Evolutionary conservation across 2,329 filamentous ascomycete genomes (phyloP).

Genomic region (Diaporthe citrichinensis): DNA sequence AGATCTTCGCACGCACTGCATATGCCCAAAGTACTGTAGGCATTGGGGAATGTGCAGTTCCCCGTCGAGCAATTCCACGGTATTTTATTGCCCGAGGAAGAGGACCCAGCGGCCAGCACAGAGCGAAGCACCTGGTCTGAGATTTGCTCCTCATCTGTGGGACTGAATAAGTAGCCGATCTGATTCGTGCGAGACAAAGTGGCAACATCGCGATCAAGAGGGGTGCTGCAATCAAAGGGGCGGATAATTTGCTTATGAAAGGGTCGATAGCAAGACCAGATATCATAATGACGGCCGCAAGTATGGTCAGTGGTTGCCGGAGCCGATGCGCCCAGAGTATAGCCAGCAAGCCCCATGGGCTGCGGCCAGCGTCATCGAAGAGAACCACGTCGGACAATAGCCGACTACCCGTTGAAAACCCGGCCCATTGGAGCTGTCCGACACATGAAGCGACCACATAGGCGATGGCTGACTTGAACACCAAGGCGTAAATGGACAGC

Average conservation of each 20-base stretch:
- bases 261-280: background rate
- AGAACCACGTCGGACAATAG: background rate
- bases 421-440: background rate
- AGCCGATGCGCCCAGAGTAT: background rate
- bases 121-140: background rate
- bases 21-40: background rate
- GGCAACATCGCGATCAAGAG: background rate
- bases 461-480: conserved; percentile 3
- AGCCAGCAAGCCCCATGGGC: background rate
- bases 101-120: background rate
- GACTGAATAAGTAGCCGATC: too few relatives aligned
- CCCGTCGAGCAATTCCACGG: background rate
- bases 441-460: background rate
- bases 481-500: background rate
- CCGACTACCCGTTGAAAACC: background rate
- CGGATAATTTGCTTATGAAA: background rate
- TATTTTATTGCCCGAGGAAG: background rate
- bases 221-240: background rate
- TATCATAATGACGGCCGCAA: background rate
- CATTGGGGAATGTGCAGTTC: background rate
- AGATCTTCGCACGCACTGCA: background rate
- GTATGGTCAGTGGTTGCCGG: background rate
- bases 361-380: background rate
- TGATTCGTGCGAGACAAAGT: background rate
- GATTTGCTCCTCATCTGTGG: background rate